Evolutionary conservation across 805 yeast genomes (phyloP).

Genomic region (Candida vaughaniae): DNA sequence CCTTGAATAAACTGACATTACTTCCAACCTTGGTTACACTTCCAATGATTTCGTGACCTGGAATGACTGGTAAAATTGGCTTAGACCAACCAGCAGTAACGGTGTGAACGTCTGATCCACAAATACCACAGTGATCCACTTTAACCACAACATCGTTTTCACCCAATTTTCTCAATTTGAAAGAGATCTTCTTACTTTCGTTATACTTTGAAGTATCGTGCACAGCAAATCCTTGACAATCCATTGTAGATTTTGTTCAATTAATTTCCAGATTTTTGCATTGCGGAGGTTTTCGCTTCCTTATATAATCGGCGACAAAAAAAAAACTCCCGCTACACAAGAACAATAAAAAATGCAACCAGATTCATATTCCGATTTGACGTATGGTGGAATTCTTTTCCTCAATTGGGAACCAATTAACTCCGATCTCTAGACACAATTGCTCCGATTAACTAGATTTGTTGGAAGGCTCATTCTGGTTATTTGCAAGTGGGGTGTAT

Average conservation of each 20-base stretch:
- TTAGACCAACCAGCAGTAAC: slow-evolving; percentile 53
- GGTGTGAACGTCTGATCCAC: slow-evolving; percentile 62
- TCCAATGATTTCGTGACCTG: slow-evolving; percentile 70
- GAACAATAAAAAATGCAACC: too few relatives aligned
- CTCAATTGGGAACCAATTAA: too few relatives aligned
- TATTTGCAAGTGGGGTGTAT: too few relatives aligned
- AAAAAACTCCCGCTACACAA: too few relatives aligned
- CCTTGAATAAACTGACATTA: slow-evolving; percentile 47
- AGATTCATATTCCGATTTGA: too few relatives aligned
- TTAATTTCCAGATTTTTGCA: too few relatives aligned
- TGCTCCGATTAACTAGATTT: too few relatives aligned
- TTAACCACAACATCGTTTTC: slow-evolving; percentile 53
- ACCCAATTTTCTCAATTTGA: slow-evolving; percentile 24
- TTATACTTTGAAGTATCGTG: slow-evolving; percentile 29
- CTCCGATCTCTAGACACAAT: too few relatives aligned
- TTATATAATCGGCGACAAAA: background rate
- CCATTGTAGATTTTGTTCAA: too few relatives aligned
- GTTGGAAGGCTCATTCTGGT: too few relatives aligned
- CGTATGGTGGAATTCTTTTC: too few relatives aligned
- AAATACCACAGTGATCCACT: slow-evolving; percentile 62
- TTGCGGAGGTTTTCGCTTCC: background rate
- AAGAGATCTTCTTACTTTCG: slow-evolving; percentile 31
- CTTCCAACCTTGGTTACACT: slow-evolving; percentile 58
- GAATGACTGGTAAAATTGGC: slow-evolving; percentile 23
- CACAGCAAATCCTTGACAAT: slow-evolving; percentile 29